phyloP scores from a whole-genome alignment of 2,329 filamentous ascomycete genomes.

The Pestalotiopsis fici region DNA sequence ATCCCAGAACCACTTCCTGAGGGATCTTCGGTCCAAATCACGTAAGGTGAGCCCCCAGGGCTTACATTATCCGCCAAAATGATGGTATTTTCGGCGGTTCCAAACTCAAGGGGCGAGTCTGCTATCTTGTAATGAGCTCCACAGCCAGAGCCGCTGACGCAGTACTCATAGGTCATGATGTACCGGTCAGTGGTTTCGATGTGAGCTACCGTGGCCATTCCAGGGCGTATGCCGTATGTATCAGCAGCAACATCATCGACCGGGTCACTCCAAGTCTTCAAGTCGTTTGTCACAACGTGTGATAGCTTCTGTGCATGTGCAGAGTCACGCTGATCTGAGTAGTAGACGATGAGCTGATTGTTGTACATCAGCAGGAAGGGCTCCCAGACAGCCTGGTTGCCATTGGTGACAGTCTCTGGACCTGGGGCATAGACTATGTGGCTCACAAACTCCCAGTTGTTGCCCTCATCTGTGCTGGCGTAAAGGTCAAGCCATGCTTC shows the following conservation, averaged over 20 bases:
- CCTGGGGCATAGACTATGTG: constrained; percentile 62
- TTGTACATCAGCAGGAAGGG: constrained; percentile 63
- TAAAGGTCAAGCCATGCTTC: constrained; percentile 71
- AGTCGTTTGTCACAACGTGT: constrained; percentile 62
- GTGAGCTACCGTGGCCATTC: constrained; percentile 49
- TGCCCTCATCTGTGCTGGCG: constrained; percentile 60
- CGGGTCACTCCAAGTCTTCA: constrained; percentile 59
- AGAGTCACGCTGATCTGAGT: constrained; percentile 70
- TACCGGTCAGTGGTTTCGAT: constrained; percentile 58
- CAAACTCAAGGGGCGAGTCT: constrained; percentile 15
- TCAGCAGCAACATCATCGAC: constrained; percentile 64
- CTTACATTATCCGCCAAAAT: no score
- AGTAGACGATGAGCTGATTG: constrained; percentile 65
- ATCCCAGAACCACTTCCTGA: no score
- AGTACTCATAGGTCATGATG: constrained; percentile 48
- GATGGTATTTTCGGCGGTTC: background rate
- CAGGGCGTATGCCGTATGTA: constrained; percentile 28
- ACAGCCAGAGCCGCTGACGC: constrained; percentile 24
- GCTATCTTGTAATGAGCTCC: constrained; percentile 26
- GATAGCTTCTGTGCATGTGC: constrained; percentile 68
- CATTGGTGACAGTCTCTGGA: constrained; percentile 63
- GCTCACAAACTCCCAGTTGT: constrained; percentile 68
- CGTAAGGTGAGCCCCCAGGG: no score
- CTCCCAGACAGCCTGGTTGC: constrained; percentile 62
- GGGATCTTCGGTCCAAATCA: no score